A percentile compares a stretch with the other conserved stretches of the same genome.
These are phyloP conservation scores for Trapa incisa DNA, from an alignment of 345 rosid species.

Conservation along the genomic window DNA sequence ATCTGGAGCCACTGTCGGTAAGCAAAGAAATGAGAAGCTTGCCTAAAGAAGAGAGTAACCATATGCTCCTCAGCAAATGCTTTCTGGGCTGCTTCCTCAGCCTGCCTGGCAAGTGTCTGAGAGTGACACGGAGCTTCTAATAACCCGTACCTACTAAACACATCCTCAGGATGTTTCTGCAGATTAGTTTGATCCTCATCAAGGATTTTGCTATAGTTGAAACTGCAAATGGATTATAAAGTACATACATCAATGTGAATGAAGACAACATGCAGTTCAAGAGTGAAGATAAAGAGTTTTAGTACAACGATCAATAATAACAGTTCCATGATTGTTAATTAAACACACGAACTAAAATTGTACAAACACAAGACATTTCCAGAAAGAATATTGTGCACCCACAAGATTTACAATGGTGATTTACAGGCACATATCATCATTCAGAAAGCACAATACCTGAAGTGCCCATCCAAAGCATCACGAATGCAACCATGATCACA, in stretches of 20 bases:
- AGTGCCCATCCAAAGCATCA: conserved; percentile 2
- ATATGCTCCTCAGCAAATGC: conserved; percentile 69
- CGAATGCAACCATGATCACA: not conserved
- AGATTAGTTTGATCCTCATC: conserved; percentile 15
- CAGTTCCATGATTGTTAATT: not conserved
- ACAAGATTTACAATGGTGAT: not conserved
- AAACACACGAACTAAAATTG: not conserved
- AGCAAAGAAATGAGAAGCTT: conserved; percentile 88
- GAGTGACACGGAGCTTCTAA: conserved; percentile 84
- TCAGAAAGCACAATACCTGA: not conserved
- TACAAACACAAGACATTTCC: not conserved
- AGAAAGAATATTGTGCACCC: not conserved
- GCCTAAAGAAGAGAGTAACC: conserved; percentile 68
- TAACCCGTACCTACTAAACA: conserved; percentile 53
- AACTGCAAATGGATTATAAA: conserved; percentile 8
- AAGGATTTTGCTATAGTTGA: conserved; percentile 12
- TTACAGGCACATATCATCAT: not conserved
- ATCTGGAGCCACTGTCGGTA: conserved; percentile 86
- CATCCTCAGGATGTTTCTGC: conserved; percentile 26
- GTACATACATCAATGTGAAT: not conserved
- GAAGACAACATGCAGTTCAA: not conserved
- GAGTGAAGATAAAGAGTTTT: not conserved
- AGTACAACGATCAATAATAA: not conserved
- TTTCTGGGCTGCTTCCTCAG: conserved; percentile 77
- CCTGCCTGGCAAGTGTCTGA: conserved; percentile 95